Conservation (phyloP, 345 rosid species). For the Citrus reticulata region DNA sequence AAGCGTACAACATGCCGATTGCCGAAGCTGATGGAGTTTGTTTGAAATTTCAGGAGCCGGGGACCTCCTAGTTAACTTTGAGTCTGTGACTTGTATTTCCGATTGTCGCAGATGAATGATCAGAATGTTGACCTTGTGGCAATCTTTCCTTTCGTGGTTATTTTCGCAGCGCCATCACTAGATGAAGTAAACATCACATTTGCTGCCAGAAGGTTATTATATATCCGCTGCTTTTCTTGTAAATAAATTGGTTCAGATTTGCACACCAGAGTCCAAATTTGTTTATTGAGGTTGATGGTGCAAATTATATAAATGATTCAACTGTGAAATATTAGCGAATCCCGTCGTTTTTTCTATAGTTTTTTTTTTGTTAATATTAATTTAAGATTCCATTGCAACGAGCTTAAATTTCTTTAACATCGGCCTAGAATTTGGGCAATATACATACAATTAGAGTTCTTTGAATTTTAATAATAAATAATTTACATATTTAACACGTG, state of each 20-base stretch:
- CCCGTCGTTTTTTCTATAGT: not conserved
- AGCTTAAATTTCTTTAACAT: not conserved
- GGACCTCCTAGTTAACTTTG: not conserved
- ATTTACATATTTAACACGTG: no score
- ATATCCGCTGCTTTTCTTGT: not conserved
- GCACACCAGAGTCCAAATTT: not conserved
- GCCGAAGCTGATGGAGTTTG: not conserved
- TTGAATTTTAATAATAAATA: no score
- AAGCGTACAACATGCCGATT: not conserved
- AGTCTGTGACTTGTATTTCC: not conserved
- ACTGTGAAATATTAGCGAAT: not conserved
- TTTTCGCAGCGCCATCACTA: not conserved
- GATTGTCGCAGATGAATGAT: not conserved
- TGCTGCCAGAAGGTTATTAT: not conserved
- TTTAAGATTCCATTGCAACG: not conserved
- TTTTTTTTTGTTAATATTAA: not conserved
- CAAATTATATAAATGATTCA: not conserved
- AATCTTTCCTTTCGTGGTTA: not conserved
- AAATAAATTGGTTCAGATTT: not conserved
- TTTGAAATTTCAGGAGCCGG: not conserved
- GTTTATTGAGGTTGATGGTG: not conserved
- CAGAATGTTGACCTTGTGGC: not conserved
- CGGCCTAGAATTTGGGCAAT: not conserved
- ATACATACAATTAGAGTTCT: no score
- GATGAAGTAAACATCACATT: not conserved